phyloP scores from a whole-genome alignment of 352 stramenopile species.

The Phytophthora tentaculata region DNA sequence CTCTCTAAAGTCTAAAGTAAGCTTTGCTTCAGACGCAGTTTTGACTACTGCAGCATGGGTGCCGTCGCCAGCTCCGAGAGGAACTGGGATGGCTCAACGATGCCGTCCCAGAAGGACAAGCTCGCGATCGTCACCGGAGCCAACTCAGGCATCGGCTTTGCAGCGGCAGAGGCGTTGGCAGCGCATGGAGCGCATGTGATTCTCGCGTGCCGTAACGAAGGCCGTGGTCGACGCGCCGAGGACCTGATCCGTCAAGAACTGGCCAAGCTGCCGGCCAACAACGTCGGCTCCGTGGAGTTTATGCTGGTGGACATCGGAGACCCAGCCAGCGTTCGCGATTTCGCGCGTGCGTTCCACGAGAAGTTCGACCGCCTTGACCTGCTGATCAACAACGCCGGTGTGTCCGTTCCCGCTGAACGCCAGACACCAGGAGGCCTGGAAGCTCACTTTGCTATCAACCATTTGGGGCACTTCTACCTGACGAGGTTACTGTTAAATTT shows the following conservation, averaged over 20 bases:
- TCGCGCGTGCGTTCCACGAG: slow-evolving; percentile 44
- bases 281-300: slow-evolving; percentile 58
- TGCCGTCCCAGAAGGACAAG: slow-evolving; percentile 52
- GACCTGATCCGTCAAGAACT: slow-evolving; percentile 37
- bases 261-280: slow-evolving; percentile 1
- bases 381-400: slow-evolving; percentile 81
- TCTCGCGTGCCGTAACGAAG: slow-evolving; percentile 72
- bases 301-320: slow-evolving; percentile 47
- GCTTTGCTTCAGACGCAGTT: background rate
- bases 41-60: slow-evolving; percentile 19
- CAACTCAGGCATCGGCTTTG: slow-evolving; percentile 83
- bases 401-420: slow-evolving; percentile 45
- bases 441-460: slow-evolving; percentile 75
- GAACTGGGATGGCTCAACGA: slow-evolving; percentile 36
- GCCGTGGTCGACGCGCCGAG: slow-evolving; percentile 35
- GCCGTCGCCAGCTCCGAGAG: slow-evolving; percentile 9
- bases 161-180: slow-evolving; percentile 60
- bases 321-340: slow-evolving; percentile 47
- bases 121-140: slow-evolving; percentile 74
- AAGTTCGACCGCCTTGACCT: slow-evolving; percentile 56
- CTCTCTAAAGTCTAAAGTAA: background rate
- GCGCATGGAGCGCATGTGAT: slow-evolving; percentile 69
- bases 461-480: slow-evolving; percentile 74
- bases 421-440: slow-evolving; percentile 53
- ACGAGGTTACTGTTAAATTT: slow-evolving; percentile 54